Base-by-base conservation (phyloP, 2,329 filamentous ascomycete genomes). In the Phyllosticta capitalensis region DNA sequence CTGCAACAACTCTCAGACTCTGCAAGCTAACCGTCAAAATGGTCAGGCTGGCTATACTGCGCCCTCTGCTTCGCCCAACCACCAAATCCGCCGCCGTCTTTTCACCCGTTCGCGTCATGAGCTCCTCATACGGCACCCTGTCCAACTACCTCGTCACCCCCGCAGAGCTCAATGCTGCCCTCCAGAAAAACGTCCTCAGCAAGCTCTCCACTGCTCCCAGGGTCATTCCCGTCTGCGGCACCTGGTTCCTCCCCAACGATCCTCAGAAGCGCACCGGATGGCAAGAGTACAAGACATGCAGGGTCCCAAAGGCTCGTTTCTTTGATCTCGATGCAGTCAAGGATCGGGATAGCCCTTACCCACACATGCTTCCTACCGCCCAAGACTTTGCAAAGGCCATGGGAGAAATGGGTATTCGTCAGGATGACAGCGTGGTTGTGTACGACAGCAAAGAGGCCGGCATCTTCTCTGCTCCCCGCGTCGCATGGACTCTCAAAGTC, bases 161-260 rank as follows among this genome's bases (percentile, higher is more conserved):
- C 0, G 82, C 84, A 63, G 87, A 96, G 74, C 85, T 97, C 60
- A 76, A 87, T 69, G 83, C 88, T 64, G 92, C 91, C 56, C 81
- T 99, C 56, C 86, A 88, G 74, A 88, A 87, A 76, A 95, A 92
- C 72, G 83, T 90, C 3, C 83, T 87, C 12, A 88, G 87, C 57
- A 84, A 87, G 63, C 88, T 92, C 67, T 90, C 89, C 62, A 88
- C 89, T 51, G 85, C 90, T 12, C 88, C 92, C 1, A 86, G 89
- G 65, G 87, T 95, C 51, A 85, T 99, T 58, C 89, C 94, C 2
- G 81, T 99, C 50, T 96, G 92, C 74, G 94, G 92, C 53, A 83
- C 90, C 22, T 99, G 94, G 94, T 99, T 96, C 71, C 83, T 99
- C 63, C 94, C 94, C 63, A 97, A 96, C 73, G 92, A 96, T 64